Percentiles rank a stretch among this genome's conserved stretches.
phyloP scores from a whole-genome alignment of 176 grass and related monocot species.

The Thinopyrum elongatum region DNA sequence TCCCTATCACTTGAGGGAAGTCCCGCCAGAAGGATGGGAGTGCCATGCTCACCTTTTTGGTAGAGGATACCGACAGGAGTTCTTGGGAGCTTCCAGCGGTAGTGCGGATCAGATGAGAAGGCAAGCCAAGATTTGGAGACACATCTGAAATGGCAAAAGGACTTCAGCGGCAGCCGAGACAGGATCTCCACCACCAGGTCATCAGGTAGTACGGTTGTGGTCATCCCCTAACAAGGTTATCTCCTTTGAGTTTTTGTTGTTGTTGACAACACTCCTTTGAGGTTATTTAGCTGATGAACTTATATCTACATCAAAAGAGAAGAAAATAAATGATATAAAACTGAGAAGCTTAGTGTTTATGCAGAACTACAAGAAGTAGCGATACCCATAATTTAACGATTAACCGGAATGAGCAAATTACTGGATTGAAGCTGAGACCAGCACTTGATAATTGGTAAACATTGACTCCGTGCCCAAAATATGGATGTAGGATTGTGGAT shows the following conservation, averaged over 20 bases:
- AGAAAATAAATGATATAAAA: background rate
- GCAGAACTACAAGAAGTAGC: no score
- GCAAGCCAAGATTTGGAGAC: conserved; percentile 44
- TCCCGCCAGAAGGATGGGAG: background rate
- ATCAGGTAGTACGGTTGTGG: background rate
- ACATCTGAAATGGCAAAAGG: conserved; percentile 26
- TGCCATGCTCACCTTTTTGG: background rate
- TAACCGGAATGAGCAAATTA: background rate
- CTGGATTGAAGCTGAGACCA: no score
- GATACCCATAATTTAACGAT: no score
- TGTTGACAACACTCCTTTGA: no score
- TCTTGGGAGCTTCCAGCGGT: conserved; percentile 18
- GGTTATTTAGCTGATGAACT: no score
- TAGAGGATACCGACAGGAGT: conserved; percentile 28
- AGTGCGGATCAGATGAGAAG: conserved; percentile 28
- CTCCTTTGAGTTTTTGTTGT: no score
- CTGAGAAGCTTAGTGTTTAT: background rate
- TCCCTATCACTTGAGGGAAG: background rate
- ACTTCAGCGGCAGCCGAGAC: conserved; percentile 30
- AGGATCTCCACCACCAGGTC: conserved; percentile 35
- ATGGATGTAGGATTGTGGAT: no score
- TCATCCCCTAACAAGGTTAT: background rate
- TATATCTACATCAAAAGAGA: background rate
- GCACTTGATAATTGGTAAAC: no score
- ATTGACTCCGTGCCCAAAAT: no score